These are phyloP conservation scores for Metschnikowia borealis DNA, from an alignment of 805 yeast genomes.

Conservation along the genomic window DNA sequence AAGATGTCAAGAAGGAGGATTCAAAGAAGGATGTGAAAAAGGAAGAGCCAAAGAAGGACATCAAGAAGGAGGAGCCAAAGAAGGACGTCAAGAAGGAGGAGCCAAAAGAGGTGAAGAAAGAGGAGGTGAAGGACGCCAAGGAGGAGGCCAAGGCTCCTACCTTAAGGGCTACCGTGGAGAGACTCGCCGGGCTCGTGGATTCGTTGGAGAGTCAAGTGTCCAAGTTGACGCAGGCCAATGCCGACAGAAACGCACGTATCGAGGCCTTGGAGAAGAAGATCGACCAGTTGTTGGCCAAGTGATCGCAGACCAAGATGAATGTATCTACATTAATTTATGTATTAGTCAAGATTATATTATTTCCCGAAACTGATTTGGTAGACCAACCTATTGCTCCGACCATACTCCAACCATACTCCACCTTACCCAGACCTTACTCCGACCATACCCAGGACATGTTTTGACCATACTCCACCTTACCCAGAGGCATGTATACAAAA, in stretches of 20 bases:
- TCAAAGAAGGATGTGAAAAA: conserved; percentile 6
- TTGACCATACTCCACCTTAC: too few relatives aligned
- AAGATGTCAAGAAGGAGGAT: neutral
- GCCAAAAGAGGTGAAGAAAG: conserved; percentile 7
- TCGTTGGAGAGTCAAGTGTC: conserved; percentile 54
- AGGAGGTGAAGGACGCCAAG: conserved; percentile 2
- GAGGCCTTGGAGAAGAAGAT: conserved; percentile 57
- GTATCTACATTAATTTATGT: neutral
- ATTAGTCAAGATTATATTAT: neutral
- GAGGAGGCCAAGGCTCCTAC: conserved; percentile 37
- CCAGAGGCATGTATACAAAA: too few relatives aligned
- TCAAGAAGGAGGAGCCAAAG: conserved; percentile 3
- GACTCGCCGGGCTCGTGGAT: conserved; percentile 53
- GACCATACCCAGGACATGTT: too few relatives aligned
- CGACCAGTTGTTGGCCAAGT: conserved; percentile 37
- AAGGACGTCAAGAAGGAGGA: neutral
- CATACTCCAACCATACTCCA: too few relatives aligned
- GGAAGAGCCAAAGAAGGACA: neutral
- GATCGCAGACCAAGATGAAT: neutral
- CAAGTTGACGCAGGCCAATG: conserved; percentile 47
- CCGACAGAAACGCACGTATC: conserved; percentile 64
- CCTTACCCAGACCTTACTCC: too few relatives aligned
- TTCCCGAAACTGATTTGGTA: too few relatives aligned
- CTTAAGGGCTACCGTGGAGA: conserved; percentile 68
- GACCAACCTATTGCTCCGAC: too few relatives aligned